A percentile compares a stretch with the other conserved stretches of the same genome.
phyloP scores from a whole-genome alignment of 805 yeast species.

The Sungouiella thailandica region DNA sequence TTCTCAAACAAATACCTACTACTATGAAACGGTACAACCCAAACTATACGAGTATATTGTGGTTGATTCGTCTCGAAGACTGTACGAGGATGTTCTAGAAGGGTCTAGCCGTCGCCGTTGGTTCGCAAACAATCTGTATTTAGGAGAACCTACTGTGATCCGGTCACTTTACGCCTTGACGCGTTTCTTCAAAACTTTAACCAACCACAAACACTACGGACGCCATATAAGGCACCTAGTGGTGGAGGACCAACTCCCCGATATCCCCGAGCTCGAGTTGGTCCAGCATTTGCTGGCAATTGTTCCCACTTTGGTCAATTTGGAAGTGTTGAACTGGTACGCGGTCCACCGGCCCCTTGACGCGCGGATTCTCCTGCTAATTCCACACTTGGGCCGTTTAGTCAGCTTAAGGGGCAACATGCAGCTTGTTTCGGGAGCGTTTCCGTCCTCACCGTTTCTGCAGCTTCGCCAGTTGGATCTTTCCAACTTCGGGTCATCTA shows the following conservation, averaged over 20 bases:
- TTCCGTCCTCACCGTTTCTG: neutral
- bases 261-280: constrained; percentile 11
- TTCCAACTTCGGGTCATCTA: constrained; percentile 6
- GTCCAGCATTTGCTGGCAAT: constrained; percentile 2
- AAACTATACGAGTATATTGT: constrained; percentile 8
- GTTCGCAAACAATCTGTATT: neutral
- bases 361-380: constrained; percentile 4
- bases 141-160: constrained; percentile 8
- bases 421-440: neutral
- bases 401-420: constrained; percentile 11
- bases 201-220: constrained; percentile 5
- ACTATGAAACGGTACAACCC: constrained; percentile 4
- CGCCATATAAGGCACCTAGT: constrained; percentile 4
- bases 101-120: neutral
- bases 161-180: constrained; percentile 13
- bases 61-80: constrained; percentile 9
- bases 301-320: constrained; percentile 6
- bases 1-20: constrained; percentile 6
- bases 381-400: constrained; percentile 7
- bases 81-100: constrained; percentile 4
- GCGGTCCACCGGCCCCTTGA: constrained; percentile 6
- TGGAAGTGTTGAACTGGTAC: constrained; percentile 11
- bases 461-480: constrained; percentile 8
- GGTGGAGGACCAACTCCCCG: constrained; percentile 9
- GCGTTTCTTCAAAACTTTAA: constrained; percentile 9